Base-by-base conservation (phyloP, 225 moss, liverwort and hornwort species). In the Pleurozium schreberi region DNA sequence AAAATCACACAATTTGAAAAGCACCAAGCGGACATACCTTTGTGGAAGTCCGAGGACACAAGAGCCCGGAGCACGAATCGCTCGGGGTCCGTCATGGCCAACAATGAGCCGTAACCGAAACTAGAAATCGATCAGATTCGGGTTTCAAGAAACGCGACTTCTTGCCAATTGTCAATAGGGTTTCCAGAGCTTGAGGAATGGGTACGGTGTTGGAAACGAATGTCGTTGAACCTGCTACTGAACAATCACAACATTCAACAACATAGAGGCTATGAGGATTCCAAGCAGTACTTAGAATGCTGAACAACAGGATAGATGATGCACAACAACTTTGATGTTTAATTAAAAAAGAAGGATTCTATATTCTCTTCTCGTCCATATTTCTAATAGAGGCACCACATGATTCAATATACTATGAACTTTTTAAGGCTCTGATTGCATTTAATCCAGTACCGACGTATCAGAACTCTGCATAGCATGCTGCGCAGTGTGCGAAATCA, bases 11-110 rank as follows among this genome's bases (percentile, higher is more conserved):
- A 79, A 67, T 19, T 59, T 45, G 30, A 84, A 88, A 64, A 65
- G 42, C 49, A 52, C 18, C 11, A 38, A 20, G 53, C 10, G 5
- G 8, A 34, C 82, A 31, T 80, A 90, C 93, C 93, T 91, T 88
- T 93, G 40, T 90, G 88, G 42, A 85, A 47, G 67, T 93, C 93
- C 23, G 90, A 84, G 55, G 75, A 3, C 25, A 59, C 82, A n/a
- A 93, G 93, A 30, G 88, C 81, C 49, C 92, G 92, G 74, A 92
- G 83, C 55, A 90, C 88, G 76, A 93, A 92, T 79, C 85, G 85
- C 84, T 87, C 88, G 34, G 77, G 38, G 31, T 91, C 87, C 82
- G 91, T 77, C 93, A 92, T 92, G 36, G 77, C 43, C 71, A 30
- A 30, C 40, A 86, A 28, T n/a, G 28, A 10, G 63, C 21, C 40